These are phyloP conservation scores for Lachnellula subtilissima DNA, from an alignment of 2,329 filamentous ascomycete genomes.

Conservation along the genomic window DNA sequence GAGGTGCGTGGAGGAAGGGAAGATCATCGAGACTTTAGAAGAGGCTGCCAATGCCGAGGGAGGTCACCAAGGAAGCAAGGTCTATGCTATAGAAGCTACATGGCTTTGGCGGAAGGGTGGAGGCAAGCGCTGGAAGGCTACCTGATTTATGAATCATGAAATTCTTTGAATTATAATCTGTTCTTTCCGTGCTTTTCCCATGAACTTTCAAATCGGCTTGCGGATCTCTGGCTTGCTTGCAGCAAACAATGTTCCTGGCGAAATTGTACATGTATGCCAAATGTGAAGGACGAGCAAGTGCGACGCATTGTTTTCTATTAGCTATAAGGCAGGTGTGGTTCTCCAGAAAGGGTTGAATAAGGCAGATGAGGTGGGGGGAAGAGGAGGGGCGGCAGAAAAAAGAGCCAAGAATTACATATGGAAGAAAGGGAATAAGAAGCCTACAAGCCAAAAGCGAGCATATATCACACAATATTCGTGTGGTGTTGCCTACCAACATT, in stretches of 20 bases:
- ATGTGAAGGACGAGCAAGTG: no score
- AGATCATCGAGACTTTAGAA: constrained; percentile 70
- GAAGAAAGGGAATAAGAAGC: not conserved
- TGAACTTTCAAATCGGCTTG: no score
- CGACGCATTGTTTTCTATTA: no score
- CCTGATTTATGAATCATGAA: constrained; percentile 10
- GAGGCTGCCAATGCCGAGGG: constrained; percentile 64
- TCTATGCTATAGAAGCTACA: constrained; percentile 82
- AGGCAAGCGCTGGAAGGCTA: constrained; percentile 29
- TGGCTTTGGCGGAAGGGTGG: constrained; percentile 61
- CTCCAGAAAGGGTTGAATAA: not conserved
- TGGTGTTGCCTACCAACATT: no score
- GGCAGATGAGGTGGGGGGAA: not conserved
- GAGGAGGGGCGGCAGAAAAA: not conserved
- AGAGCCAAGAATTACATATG: not conserved
- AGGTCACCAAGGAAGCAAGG: constrained; percentile 73
- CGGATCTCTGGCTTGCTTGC: no score
- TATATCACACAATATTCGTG: no score
- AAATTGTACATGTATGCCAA: no score
- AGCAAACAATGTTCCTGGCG: no score
- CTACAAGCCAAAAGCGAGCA: not conserved
- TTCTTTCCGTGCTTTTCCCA: not conserved
- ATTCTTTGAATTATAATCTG: not conserved
- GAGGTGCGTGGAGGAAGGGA: constrained; percentile 70
- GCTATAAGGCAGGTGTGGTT: no score